These are phyloP conservation scores for Lasiosphaeria ovina DNA, from an alignment of 495 filamentous ascomycete species.

Conservation along the genomic window DNA sequence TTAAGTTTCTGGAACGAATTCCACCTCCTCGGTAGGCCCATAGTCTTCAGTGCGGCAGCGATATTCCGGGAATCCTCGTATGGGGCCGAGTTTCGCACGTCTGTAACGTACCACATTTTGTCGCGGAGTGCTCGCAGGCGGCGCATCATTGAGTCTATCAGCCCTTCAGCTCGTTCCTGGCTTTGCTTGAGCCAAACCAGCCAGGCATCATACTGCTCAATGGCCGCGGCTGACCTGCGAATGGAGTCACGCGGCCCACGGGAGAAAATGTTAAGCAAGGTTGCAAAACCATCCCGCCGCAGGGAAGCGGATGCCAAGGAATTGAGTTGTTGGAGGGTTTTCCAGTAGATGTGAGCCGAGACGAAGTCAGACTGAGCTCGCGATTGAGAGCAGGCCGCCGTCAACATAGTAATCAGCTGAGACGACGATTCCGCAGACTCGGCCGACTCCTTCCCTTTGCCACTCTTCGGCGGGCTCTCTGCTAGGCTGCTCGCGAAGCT, in stretches of 20 bases:
- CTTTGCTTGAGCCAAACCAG: constrained; percentile 72
- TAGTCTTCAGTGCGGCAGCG: constrained; percentile 84
- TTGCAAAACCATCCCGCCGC: constrained; percentile 61
- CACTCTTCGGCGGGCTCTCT: constrained; percentile 28
- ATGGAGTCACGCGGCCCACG: constrained; percentile 66
- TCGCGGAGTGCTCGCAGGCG: constrained; percentile 69
- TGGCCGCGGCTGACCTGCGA: constrained; percentile 60
- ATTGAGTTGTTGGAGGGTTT: constrained; percentile 62
- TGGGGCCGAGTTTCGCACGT: constrained; percentile 84
- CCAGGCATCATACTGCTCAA: constrained; percentile 74
- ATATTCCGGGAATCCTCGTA: constrained; percentile 91
- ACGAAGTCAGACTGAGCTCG: constrained; percentile 68
- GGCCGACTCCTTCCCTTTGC: constrained; percentile 33
- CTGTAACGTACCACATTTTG: constrained; percentile 99
- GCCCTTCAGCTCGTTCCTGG: constrained; percentile 64
- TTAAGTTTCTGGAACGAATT: constrained; percentile 53
- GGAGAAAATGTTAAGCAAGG: constrained; percentile 68
- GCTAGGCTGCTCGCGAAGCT: constrained; percentile 34
- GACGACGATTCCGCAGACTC: constrained; percentile 38
- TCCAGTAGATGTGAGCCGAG: constrained; percentile 67
- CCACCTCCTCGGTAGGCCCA: constrained; percentile 64
- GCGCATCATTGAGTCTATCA: constrained; percentile 65
- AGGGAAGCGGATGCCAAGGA: constrained; percentile 61
- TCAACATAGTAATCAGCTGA: constrained; percentile 64
- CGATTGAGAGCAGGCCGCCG: constrained; percentile 64